Base-by-base conservation (phyloP, 352 stramenopile species). In the Albugo laibachii region DNA sequence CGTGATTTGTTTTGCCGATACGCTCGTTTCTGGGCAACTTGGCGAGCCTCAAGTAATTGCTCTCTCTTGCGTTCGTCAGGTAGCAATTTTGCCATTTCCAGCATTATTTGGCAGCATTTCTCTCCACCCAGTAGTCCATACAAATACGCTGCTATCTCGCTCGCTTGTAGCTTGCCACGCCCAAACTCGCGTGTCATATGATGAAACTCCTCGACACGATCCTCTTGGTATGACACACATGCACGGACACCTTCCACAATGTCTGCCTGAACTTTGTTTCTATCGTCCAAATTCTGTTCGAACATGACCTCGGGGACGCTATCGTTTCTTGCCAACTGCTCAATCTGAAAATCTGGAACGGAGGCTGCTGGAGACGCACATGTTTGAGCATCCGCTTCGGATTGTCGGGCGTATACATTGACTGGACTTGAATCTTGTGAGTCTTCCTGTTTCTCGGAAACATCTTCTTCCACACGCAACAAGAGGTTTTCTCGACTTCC, bases 161-260 rank as follows among this genome's bases (percentile, higher is more conserved):
- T 81, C 0, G 67, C 70, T 37, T 69, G 69, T 11, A 61, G 73
- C 48, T 80, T 75, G 1, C 68, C 66, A 11, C 69, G 64, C 3
- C 75, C 75, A 58, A 83, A 87, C 48, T 87, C 72, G 47, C 66
- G 80, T 0, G 71, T 84, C 45, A 82, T 70, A 20, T 84, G 72
- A 40, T 84, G 75, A 44, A 87, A 87, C 45, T 82, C 75, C 15
- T 66, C 68, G 12, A 84, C 69, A 35, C 75, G 75, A 36, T 84
- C 75, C 50, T 83, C 69, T 20, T 87, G 69, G 36, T 69, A 58
- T 2, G 50, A 45, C 5, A 84, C 72, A 14, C 75, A 55, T 31
- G 82, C 75, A 13, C 66, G 58, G 16, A 87, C 68, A 5, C 54
- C 77, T 36, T 74, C 57, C 16, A 87, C 54, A 19, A 87, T 71